Evolutionary conservation across 208 protist species (phyloP).

Genomic region (Naegleria lovaniensis): DNA sequence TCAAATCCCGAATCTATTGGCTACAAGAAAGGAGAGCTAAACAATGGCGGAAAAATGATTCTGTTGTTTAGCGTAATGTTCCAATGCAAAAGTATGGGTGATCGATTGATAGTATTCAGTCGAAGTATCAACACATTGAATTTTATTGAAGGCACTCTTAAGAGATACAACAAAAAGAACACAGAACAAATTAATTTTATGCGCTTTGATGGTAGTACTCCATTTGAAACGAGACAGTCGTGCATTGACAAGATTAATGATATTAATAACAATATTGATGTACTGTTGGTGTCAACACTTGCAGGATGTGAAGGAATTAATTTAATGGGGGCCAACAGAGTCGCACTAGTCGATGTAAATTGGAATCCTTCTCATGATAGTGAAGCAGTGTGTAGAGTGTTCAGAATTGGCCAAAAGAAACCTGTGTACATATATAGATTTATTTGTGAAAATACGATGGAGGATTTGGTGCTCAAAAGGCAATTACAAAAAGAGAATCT

Average conservation of each 20-base stretch:
- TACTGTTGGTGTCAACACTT: conserved; percentile 35
- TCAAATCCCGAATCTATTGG: neutral
- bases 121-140: neutral
- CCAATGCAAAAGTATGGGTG: neutral
- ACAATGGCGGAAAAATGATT: neutral
- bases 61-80: neutral
- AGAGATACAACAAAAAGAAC: neutral
- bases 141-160: neutral
- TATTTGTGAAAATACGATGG: neutral
- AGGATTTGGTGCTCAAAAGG: neutral
- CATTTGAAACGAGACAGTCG: conserved; percentile 31
- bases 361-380: conserved; percentile 42
- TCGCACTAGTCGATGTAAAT: conserved; percentile 39
- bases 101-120: neutral
- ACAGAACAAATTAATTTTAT: neutral
- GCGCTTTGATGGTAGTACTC: conserved; percentile 12
- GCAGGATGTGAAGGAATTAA: conserved; percentile 41
- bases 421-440: conserved; percentile 36
- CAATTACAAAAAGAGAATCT: conserved; percentile 1
- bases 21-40: neutral
- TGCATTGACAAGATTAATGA: conserved; percentile 76
- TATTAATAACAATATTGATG: neutral
- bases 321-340: conserved; percentile 34
- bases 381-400: conserved; percentile 35
- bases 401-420: conserved; percentile 36